Base-by-base conservation (phyloP, 805 yeast species). In the Soucietia sequanensis region DNA sequence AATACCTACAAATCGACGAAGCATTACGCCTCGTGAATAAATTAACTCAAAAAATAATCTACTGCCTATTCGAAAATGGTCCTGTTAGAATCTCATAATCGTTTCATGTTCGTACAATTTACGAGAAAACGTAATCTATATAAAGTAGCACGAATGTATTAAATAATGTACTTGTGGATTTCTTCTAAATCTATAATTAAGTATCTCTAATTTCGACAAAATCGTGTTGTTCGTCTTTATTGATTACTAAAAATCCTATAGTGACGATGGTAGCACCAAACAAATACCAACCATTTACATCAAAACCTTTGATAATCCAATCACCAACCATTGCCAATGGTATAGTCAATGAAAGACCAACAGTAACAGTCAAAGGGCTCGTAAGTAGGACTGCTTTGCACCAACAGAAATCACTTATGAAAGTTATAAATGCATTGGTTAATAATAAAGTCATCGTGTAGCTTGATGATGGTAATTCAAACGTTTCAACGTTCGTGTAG, bases 241-340 rank as follows among this genome's bases (percentile, higher is more conserved):
- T 91, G 29, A 93, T 81, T 29, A 84, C 79, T 45, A 89, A 76
- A 55, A 93, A 93, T 1, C 97, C 91, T 15, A 79, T 60, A 17
- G 90, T 78, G 24, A 93, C 95, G 31, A 89, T 65, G 3, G 62
- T 49, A 2, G 98, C 98, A 1, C 98, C 98, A 23, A 83, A 47
- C 9, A 83, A 60, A 54, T 93, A 93, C 37, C 78, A 53, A 26
- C 70, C 46, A 12, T 86, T 73, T 48, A 86, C 73, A 23, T 65
- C 56, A 44, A 82, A 79, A 22, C 76, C 77, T 52, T 85, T 83
- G 45, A 89, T 65, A 5, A 88, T 37, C 57, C 88, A 71, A 56
- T 93, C 99, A 20, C 96, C 96, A 21, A 88, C 58, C 86, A 93
- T 85, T 0, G 97, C 95, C 33, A 93, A 73, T 2, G 99, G 99